Base-by-base conservation (phyloP, 1,284 basidiomycete species). In the Boletellus deceptivus region DNA sequence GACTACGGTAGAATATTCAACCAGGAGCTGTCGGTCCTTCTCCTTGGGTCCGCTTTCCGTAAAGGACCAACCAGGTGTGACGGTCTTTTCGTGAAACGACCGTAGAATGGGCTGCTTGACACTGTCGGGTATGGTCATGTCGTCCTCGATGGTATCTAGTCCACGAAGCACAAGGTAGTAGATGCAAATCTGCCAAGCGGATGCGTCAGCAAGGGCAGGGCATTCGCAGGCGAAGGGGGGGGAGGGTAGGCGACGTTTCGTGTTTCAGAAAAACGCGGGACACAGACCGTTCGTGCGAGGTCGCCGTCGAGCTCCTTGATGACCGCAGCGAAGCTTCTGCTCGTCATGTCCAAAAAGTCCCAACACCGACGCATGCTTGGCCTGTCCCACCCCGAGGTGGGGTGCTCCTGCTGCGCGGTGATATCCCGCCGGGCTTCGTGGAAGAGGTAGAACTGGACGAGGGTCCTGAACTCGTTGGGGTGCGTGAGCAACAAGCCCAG, bases 271-370 rank as follows among this genome's bases (percentile, higher is more conserved):
- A 14, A 16, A 34, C 14, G 31, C 31, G 31, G 14, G 50, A 36
- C 22, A 84, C 91, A 73, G 63, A 95, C 94, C 42, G 90, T 89
- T 53, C 96, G 77, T 4, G 93, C 92, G 52, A 99, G 75, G 66
- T 98, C 96, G 2, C 94, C 96, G 45, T 99, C 94, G 11, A 99
- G 76, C 73, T 98, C 93, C 73, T 97, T 98, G 68, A 98, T 95
- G 59, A 99, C 96, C 8, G 91, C 86, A 4, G 93, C 79, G 61
- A 98, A 99, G 71, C 88, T 93, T 54, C 95, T 75, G 59, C 91
- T 93, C 10, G 95, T 97, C 70, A 78, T 58, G 76, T 98, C 94
- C 49, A 99, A 76, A 62, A 96, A 88, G 5, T 82, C 73, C 96
- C 95, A 99, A 67, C 94, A 98, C 43, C 83, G 77, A 49, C 84